Evolutionary conservation across 169 alveolate species (phyloP).

Genomic region (Babesia ovis): DNA sequence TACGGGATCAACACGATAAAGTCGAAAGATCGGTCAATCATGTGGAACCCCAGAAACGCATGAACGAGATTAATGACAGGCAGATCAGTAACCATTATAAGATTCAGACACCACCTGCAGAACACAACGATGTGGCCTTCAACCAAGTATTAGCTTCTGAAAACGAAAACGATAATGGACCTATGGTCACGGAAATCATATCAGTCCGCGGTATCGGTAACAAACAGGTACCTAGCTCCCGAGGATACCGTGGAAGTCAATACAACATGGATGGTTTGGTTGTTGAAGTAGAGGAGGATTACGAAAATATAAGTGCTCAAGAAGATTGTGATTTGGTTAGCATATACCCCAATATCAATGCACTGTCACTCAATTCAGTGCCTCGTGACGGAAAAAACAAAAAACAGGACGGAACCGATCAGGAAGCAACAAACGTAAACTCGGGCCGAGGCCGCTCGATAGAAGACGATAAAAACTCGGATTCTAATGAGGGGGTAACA

Average conservation of each 20-base stretch:
- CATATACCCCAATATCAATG: slow-evolving; percentile 31
- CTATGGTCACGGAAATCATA: background rate
- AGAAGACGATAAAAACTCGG: no score
- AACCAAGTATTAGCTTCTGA: background rate
- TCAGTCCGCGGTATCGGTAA: background rate
- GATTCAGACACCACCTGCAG: background rate
- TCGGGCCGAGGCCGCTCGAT: background rate
- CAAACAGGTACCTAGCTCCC: background rate
- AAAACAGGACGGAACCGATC: background rate
- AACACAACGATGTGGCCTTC: background rate
- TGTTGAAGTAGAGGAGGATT: background rate
- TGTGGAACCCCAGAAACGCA: background rate
- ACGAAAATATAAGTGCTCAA: background rate
- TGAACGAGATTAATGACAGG: background rate
- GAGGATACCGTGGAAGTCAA: background rate
- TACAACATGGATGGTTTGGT: background rate
- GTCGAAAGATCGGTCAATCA: background rate
- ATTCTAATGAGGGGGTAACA: background rate
- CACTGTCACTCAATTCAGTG: background rate
- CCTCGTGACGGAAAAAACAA: background rate
- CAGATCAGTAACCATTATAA: background rate
- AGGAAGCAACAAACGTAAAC: background rate
- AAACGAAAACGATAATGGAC: background rate
- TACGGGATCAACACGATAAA: background rate
- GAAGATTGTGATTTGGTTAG: slow-evolving; percentile 8